Evolutionary conservation across 208 protist genomes (phyloP), one percentile per base, ranked within the genome.

Genomic region (Jaenimonas drosophilae): DNA sequence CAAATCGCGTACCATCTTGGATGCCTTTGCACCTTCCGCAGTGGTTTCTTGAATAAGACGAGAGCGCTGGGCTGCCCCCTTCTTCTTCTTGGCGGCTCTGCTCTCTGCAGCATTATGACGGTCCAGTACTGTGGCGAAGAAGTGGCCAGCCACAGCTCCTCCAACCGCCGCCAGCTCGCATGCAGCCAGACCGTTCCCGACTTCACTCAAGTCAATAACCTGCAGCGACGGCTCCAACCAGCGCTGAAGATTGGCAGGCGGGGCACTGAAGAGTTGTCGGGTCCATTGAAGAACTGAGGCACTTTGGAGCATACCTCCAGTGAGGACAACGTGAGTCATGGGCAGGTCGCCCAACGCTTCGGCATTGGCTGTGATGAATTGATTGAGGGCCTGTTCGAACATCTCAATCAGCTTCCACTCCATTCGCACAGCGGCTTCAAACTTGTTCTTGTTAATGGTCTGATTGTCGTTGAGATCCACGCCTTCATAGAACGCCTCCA

Each of bases 401-500:
- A 70, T 50, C n/a, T 68, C 70, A 29, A 78, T n/a, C 12, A 88
- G 28, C 4, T 50, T 52, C 76, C 77, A 88, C 27, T 86, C 80
- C 17, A 59, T 72, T 11, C 70, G 64, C 19, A 93, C 50, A 4
- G 72, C 70, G 36, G 70, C 54, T 19, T 90, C 77, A 11, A 93
- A 59, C 46, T 76, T 76, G 49, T 71, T 70, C 29, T 64, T 59
- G 2, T 56, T 72, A 50, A 88, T 63, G 12, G 78, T 80, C 41
- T 80, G 66, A 19, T 39, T 73, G 60, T 94, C 86, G 28, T 77
- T 50, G n/a, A 94, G 51, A 54, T 94, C 86, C 49, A 91, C 68
- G 21, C 86, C 86, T 29, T 94, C 86, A 48, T 70, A 83, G 47
- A 94, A 83, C 0, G 86, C 86, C 63, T 94, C 86, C 59, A 89